A percentile compares a stretch with the other conserved stretches of the same genome.
These are phyloP conservation scores for Akanthomyces uredinophilus DNA, from an alignment of 2,329 filamentous ascomycete species.

Conservation along the genomic window DNA sequence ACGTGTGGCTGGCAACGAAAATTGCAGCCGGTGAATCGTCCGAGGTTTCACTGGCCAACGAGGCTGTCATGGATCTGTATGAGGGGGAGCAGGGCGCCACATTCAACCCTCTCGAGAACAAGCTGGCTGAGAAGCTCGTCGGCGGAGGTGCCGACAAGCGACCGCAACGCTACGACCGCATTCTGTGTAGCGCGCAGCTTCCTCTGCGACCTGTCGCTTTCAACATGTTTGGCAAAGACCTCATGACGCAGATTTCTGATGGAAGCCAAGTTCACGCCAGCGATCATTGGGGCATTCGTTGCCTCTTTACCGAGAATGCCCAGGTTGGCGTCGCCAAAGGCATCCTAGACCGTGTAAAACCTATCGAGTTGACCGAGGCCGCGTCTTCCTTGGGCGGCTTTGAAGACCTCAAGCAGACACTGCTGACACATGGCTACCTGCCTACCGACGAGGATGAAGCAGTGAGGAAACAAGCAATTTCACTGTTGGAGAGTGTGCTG, in stretches of 20 bases:
- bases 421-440: slow-evolving; percentile 36
- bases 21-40: slow-evolving; percentile 39
- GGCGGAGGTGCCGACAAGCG: slow-evolving; percentile 44
- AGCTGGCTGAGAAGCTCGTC: slow-evolving; percentile 47
- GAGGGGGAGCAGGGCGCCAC: slow-evolving; percentile 62
- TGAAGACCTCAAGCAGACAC: slow-evolving; percentile 32
- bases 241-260: slow-evolving; percentile 1
- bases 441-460: slow-evolving; percentile 41
- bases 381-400: slow-evolving; percentile 26
- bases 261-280: slow-evolving; percentile 34
- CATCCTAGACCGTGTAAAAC: slow-evolving; percentile 8
- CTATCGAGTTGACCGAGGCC: slow-evolving; percentile 29
- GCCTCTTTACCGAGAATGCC: slow-evolving; percentile 27
- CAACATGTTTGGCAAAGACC: slow-evolving; percentile 49
- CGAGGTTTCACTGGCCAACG: slow-evolving; percentile 15
- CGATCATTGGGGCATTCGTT: slow-evolving; percentile 55
- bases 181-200: slow-evolving; percentile 47
- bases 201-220: slow-evolving; percentile 34
- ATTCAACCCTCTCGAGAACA: slow-evolving; percentile 55
- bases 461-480: slow-evolving; percentile 39
- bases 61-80: slow-evolving; percentile 32
- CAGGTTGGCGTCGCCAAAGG: background rate
- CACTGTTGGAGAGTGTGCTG: slow-evolving; percentile 39
- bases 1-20: slow-evolving; percentile 46
- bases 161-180: slow-evolving; percentile 62